Base-by-base conservation (phyloP, 208 protist genomes). In the Trypanosoma mega region DNA sequence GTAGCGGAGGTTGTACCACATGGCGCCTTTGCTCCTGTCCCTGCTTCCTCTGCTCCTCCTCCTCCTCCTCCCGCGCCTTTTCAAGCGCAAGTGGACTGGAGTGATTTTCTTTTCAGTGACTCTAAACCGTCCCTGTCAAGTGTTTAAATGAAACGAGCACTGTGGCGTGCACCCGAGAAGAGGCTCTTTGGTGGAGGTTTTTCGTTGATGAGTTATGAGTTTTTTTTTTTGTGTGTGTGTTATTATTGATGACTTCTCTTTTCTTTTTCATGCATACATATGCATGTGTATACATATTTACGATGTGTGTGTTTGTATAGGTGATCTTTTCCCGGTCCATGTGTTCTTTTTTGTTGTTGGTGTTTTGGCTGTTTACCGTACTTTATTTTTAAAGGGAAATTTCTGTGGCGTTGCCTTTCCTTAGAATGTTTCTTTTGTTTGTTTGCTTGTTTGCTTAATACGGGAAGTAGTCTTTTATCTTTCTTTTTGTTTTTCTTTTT, bases 181-280 rank as follows among this genome's bases (percentile, higher is more conserved):
- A n/a, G n/a, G n/a, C n/a, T n/a, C n/a, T 39, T 6, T 39, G 34
- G 12, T 39, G 34, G 34, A 16, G 12, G 34, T 12, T 39, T 39
- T 39, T 56, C 6, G 36, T 56, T 56, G 21, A 14, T 33, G 14
- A 16, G 3, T 6, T 53, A 6, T n/a, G n/a, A 33, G 6, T 44
- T 46, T 59, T 29, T 62, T 51, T 51, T 51, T 62, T 51, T 51
- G 27, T 39, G 33, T 26, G 14, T 51, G 8, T 51, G 37, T 62
- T 33, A 51, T 26, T 36, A 23, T 41, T 62, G 2, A 2, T 51
- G 20, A 16, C 14, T 55, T 18, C 11, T 47, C 27, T 27, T 46
- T 56, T 65, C 21, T 37, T 24, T 11, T n/a, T 26, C 27, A 14
- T 26, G 18, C 20, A 12, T 34, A 39, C 34, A 16, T 39, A 39